Evolutionary conservation across 2,329 filamentous ascomycete genomes (phyloP), one percentile per base, ranked within the genome.

Genomic region (Fusarium sp.): DNA sequence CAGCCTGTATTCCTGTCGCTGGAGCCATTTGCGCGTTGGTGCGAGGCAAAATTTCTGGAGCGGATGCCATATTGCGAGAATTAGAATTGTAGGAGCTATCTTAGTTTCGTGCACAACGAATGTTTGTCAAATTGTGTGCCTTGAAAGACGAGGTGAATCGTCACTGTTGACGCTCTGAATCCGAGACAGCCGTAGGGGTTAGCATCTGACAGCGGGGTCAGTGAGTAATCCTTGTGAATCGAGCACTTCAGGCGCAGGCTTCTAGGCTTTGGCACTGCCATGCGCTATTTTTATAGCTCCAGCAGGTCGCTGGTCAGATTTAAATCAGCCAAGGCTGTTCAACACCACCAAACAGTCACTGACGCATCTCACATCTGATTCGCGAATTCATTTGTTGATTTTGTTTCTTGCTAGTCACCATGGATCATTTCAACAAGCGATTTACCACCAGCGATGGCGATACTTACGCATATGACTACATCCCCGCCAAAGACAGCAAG

Each of bases 401-500:
- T 6, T 8, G 24, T 35, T 31, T 15, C 8, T 42, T 21, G 16
- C 0, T 56, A 13, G 15, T 4, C 15, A 8, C 8, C 33, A 63
- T 61, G 60, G 20, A 38, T 5, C 37, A 43, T n/a, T 48, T 63
- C 5, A 41, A 54, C 10, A 66, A 66, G 4, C 23, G 15, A 2
- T 50, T 66, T 6, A 31, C 37, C 10, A 62, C 56, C 0, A 24
- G n/a, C 1, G 62, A 66, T 3, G 62, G 49, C 2, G 43, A 46
- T 3, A 57, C 37, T 2, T 66, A 66, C n/a, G 38, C 50, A 6
- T 72, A 70, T 12, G 59, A 65, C 8, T 57, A 44, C 10, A 21
- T 65, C 4, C 59, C 69, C 6, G 35, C 56, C 13, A 33, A 50
- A 4, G 41, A 26, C 0, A 24, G 6, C 11, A 70, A 61, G 21